Conservation (phyloP, 306 rosid genomes). For the Medicago truncatula region MtrunA17r5.0-ANR NC_053048.1:42606001-42606500, state of each 20-base stretch:
- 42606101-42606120: no score
- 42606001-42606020: background rate
- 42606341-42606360: slow-evolving; percentile 56
- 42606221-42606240: background rate
- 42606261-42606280: slow-evolving; percentile 16
- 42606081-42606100: background rate
- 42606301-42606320: slow-evolving; percentile 46
- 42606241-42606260: background rate
- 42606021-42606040: background rate
- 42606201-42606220: background rate
- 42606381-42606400: slow-evolving; percentile 75
- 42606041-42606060: background rate
- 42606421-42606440: slow-evolving; percentile 59
- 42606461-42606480: no score
- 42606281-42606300: slow-evolving; percentile 1
- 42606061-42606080: background rate
- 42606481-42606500: no score
- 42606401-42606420: slow-evolving; percentile 78
- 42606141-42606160: background rate
- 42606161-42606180: background rate
- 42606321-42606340: slow-evolving; percentile 85
- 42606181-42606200: background rate
- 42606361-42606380: slow-evolving; percentile 31
- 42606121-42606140: no score
- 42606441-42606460: no score